Base-by-base conservation (phyloP, 768 basidiomycete species). In the Asterophora lycoperdoides region DNA sequence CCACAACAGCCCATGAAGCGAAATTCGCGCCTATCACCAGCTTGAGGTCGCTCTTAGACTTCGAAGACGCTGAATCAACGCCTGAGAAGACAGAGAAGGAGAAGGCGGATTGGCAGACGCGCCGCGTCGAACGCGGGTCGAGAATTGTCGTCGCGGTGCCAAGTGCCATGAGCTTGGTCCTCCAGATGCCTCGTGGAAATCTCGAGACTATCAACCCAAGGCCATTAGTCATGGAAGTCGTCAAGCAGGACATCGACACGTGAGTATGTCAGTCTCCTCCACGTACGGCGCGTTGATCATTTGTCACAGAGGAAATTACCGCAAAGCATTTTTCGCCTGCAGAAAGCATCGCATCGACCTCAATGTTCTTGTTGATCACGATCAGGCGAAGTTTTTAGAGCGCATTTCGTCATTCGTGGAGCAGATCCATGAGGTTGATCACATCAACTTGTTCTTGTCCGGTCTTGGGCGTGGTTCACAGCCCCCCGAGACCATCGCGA, bases 151-250 rank as follows among this genome's bases (percentile, higher is more conserved):
- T 86, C 0, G 88, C 86, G 10, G 85, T 96, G 0, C 86, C 93
- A 1, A 92, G 85, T 50, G 70, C 81, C 7, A 97, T 94, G 90
- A 84, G 78, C 57, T 66, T 99, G 29, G 89, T 98, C 0, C 70
- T 99, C 8, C 96, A 99, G 68, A 98, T 98, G 95, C 96, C 95
- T 0, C 72, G 96, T 55, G 96, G 96, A 1, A 98, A 98, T 66
- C 62, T 99, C 52, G 96, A 99, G 70, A 97, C 93, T 1, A 84
- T 99, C 45, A 91, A 87, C 58, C 96, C 96, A 3, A 75, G 96
- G 36, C 89, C 94, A 10, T 67, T 99, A 57, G 93, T 97, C 14
- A 81, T 96, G 74, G 78, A 84, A 48, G 84, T 91, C 5, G 84
- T 98, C 1, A 78, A 79, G 43, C 73, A 79, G 44, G 88, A 94